These are phyloP conservation scores for Apiospora arundinis DNA, from an alignment of 2,329 filamentous ascomycete genomes.

Conservation along the genomic window DNA sequence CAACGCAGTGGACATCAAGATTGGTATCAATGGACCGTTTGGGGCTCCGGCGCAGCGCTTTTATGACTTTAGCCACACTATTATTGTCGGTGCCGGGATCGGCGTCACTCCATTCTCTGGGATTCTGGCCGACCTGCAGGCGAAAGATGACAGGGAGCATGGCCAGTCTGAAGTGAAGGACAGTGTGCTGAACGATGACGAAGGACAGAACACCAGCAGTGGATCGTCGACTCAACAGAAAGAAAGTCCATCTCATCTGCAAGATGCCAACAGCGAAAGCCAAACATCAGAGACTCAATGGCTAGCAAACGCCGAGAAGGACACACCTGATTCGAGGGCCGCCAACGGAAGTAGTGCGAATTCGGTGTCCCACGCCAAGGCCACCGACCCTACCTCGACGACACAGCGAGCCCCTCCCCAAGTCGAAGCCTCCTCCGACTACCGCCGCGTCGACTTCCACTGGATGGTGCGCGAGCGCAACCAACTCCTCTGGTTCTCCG, in stretches of 20 bases:
- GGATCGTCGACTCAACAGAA: neutral
- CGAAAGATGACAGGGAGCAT: conserved; percentile 39
- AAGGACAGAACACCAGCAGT: neutral
- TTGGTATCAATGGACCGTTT: conserved; percentile 63
- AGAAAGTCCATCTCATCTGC: neutral
- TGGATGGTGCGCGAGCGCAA: conserved; percentile 66
- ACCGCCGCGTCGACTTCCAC: conserved; percentile 63
- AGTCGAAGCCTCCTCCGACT: conserved; percentile 32
- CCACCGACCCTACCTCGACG: neutral
- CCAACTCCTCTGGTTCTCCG: conserved; percentile 62
- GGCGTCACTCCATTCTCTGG: conserved; percentile 65
- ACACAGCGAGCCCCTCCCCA: neutral
- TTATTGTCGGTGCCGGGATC: conserved; percentile 63
- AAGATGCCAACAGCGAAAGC: neutral
- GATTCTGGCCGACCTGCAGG: conserved; percentile 61
- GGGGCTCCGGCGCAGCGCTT: conserved; percentile 64
- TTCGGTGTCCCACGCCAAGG: neutral
- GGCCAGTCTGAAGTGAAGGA: conserved; percentile 10
- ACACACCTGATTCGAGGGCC: neutral
- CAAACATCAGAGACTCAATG: neutral
- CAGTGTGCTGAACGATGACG: neutral
- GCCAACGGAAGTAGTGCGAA: neutral
- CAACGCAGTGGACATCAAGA: conserved; percentile 46
- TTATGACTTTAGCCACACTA: conserved; percentile 61
- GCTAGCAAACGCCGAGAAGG: neutral